Conservation (phyloP, 2,329 filamentous ascomycete species). For the Aspergillus fructus region DNA sequence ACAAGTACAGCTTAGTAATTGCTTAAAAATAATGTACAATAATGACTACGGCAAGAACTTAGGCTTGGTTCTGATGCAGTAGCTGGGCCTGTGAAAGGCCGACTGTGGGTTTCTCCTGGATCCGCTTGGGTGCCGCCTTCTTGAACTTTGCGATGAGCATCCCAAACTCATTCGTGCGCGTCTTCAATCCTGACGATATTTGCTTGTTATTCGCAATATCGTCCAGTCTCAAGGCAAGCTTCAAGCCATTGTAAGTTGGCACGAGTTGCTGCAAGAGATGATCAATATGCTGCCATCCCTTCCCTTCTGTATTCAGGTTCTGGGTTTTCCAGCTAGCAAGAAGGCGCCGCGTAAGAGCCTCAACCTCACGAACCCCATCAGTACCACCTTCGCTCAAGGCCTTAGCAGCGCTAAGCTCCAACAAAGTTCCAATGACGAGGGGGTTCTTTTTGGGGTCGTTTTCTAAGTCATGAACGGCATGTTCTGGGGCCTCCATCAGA, state of each 20-base stretch:
- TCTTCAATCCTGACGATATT: conserved; percentile 25
- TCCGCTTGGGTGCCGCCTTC: conserved; percentile 19
- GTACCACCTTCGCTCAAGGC: conserved; percentile 38
- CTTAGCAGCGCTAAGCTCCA: conserved; percentile 47
- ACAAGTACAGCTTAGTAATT: conserved; percentile 20
- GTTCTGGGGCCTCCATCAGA: conserved; percentile 38
- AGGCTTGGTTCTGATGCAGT: conserved; percentile 14
- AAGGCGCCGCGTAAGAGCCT: conserved; percentile 39
- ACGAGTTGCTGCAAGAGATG: conserved; percentile 31
- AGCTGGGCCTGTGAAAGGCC: conserved; percentile 21
- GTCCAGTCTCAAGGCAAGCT: conserved; percentile 37
- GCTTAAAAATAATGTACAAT: conserved; percentile 25
- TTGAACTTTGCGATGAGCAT: conserved; percentile 47
- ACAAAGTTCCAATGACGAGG: conserved; percentile 42
- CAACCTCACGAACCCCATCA: conserved; percentile 42
- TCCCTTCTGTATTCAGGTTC: conserved; percentile 22
- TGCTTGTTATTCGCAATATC: conserved; percentile 26
- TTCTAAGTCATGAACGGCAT: conserved; percentile 22
- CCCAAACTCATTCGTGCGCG: conserved; percentile 46
- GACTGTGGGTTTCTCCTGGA: conserved; percentile 18
- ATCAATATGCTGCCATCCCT: conserved; percentile 22
- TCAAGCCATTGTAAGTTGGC: conserved; percentile 44
- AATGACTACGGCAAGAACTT: not conserved
- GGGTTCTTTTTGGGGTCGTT: conserved; percentile 41
- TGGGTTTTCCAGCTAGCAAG: conserved; percentile 32